phyloP scores from a whole-genome alignment of 305 asterid species.

The Fraxinus sp. region DNA sequence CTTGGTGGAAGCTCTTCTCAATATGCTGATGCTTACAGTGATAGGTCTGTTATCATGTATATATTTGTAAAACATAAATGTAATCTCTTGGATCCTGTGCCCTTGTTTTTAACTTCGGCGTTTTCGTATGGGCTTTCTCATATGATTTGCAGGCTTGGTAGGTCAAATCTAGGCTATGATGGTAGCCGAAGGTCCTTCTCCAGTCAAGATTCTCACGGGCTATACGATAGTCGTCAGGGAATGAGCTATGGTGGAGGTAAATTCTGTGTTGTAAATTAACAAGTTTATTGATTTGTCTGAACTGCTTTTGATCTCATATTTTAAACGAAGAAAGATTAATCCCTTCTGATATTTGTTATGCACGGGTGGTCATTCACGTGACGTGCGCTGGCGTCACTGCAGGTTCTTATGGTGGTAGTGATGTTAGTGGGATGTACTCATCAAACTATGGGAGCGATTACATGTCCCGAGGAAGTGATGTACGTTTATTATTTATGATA shows the following conservation, averaged over 20 bases:
- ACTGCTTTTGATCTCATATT: background rate
- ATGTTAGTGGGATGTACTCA: slow-evolving; percentile 79
- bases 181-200: slow-evolving; percentile 71
- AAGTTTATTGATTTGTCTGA: background rate
- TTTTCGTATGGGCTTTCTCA: background rate
- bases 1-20: slow-evolving; percentile 66
- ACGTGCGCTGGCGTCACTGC: slow-evolving; percentile 13
- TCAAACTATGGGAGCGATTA: slow-evolving; percentile 78
- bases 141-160: slow-evolving; percentile 55
- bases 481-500: slow-evolving; percentile 36
- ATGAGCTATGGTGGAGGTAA: slow-evolving; percentile 82
- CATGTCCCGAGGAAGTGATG: slow-evolving; percentile 79
- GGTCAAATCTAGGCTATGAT: slow-evolving; percentile 76
- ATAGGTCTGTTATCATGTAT: slow-evolving; percentile 47
- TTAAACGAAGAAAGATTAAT: background rate
- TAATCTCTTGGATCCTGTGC: background rate
- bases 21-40: slow-evolving; percentile 77
- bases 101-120: background rate
- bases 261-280: slow-evolving; percentile 15
- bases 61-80: background rate
- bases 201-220: slow-evolving; percentile 78
- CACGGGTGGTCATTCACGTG: background rate
- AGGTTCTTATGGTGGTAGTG: slow-evolving; percentile 79
- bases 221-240: slow-evolving; percentile 75
- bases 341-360: background rate